Evolutionary conservation across 805 yeast genomes (phyloP).

Genomic region (Saccharomyces paradoxus): DNA sequence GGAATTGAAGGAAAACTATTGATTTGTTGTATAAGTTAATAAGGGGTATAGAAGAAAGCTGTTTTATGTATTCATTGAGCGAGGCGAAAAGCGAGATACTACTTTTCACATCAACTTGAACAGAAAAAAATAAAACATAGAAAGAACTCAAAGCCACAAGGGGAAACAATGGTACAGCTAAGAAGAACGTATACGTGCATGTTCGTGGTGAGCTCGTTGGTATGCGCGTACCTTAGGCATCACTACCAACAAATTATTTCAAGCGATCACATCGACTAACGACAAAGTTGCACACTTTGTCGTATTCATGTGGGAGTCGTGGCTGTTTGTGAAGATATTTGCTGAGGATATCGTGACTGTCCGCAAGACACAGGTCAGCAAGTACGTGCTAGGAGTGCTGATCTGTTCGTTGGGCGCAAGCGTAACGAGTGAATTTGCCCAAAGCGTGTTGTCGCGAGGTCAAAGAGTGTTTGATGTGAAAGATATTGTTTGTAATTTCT

Average conservation of each 20-base stretch:
- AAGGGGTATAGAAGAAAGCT: not conserved
- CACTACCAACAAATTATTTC: constrained; percentile 31
- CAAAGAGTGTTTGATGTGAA: constrained; percentile 39
- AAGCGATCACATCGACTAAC: constrained; percentile 35
- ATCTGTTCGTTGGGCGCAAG: constrained; percentile 42
- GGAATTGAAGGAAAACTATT: constrained; percentile 14
- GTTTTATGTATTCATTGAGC: not conserved
- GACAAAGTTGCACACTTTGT: constrained; percentile 46
- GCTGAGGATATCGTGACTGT: constrained; percentile 31
- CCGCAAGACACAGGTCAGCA: constrained; percentile 15
- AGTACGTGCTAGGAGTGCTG: constrained; percentile 30
- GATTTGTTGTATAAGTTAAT: not conserved
- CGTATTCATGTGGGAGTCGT: constrained; percentile 41
- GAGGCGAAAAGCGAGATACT: not conserved
- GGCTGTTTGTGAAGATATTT: constrained; percentile 41
- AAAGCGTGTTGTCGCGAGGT: constrained; percentile 27
- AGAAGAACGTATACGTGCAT: constrained; percentile 13
- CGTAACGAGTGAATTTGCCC: constrained; percentile 44
- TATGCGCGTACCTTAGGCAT: constrained; percentile 27
- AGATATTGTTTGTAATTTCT: constrained; percentile 37
- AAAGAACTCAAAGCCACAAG: not conserved
- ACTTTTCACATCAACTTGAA: not conserved
- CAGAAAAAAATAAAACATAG: not conserved
- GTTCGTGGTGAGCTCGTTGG: constrained; percentile 9
- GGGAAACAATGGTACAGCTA: not conserved